These are phyloP conservation scores for Chaetomidium leptoderma DNA, from an alignment of 495 filamentous ascomycete genomes.

Conservation along the genomic window DNA sequence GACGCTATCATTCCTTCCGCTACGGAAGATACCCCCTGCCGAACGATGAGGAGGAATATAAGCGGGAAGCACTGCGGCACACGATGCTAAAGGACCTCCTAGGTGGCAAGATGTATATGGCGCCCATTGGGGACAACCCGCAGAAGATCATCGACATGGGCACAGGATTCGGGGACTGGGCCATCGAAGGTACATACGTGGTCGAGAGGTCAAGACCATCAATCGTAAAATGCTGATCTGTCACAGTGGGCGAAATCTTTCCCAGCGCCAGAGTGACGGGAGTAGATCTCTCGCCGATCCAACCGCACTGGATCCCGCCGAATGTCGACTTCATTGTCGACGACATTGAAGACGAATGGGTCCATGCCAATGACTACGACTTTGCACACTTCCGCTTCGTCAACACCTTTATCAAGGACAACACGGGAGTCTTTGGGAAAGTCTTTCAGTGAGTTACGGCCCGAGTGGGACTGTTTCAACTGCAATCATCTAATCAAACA, in stretches of 20 bases:
- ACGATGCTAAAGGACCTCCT: conserved; percentile 55
- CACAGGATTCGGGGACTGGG: conserved; percentile 60
- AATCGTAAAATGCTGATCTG: conserved; percentile 3
- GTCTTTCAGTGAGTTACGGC: conserved; percentile 30
- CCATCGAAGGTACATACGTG: conserved; percentile 59
- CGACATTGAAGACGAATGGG: conserved; percentile 56
- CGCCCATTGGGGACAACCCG: conserved; percentile 53
- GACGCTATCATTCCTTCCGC: conserved; percentile 35
- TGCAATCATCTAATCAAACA: background rate
- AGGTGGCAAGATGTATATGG: conserved; percentile 54
- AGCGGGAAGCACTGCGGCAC: conserved; percentile 50
- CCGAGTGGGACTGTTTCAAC: background rate
- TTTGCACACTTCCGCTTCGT: conserved; percentile 46
- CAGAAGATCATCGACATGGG: conserved; percentile 65
- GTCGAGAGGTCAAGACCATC: conserved; percentile 2
- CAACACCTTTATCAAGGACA: conserved; percentile 48
- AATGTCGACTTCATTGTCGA: conserved; percentile 58
- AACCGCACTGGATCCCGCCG: conserved; percentile 53
- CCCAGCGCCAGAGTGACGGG: conserved; percentile 55
- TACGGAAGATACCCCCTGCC: conserved; percentile 35
- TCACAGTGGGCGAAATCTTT: conserved; percentile 50
- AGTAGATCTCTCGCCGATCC: conserved; percentile 61
- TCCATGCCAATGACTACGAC: conserved; percentile 49
- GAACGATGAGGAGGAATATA: conserved; percentile 39
- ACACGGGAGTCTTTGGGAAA: conserved; percentile 32